These are phyloP conservation scores for Clarireedia paspali DNA, from an alignment of 2,329 filamentous ascomycete species.

Conservation along the genomic window DNA sequence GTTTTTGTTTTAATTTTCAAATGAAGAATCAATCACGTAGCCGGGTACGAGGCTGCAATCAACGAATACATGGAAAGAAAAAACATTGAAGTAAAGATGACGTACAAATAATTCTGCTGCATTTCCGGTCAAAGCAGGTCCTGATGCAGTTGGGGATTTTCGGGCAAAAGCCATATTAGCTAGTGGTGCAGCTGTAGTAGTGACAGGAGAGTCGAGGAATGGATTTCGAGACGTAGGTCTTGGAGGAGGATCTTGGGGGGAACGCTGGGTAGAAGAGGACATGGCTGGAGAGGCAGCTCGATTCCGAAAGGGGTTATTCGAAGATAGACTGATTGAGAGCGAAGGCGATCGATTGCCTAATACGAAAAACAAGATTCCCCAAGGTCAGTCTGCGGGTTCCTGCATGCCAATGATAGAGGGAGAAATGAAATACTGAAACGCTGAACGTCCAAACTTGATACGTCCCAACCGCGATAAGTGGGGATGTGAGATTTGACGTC, in stretches of 20 bases:
- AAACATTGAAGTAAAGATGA: slow-evolving; percentile 25
- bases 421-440: slow-evolving; percentile 22
- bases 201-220: slow-evolving; percentile 53
- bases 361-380: slow-evolving; percentile 20
- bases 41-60: not conserved
- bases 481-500: slow-evolving; percentile 17
- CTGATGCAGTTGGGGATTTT: slow-evolving; percentile 33
- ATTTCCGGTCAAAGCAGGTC: slow-evolving; percentile 37
- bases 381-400: slow-evolving; percentile 23
- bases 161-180: slow-evolving; percentile 41
- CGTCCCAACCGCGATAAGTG: slow-evolving; percentile 23
- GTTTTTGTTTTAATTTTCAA: not conserved
- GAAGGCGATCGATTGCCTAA: slow-evolving; percentile 35
- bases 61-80: not conserved
- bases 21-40: not conserved
- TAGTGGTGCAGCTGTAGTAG: slow-evolving; percentile 28
- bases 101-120: slow-evolving; percentile 73
- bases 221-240: slow-evolving; percentile 67
- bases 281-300: slow-evolving; percentile 54
- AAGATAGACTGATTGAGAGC: slow-evolving; percentile 56
- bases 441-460: slow-evolving; percentile 26
- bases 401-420: slow-evolving; percentile 22
- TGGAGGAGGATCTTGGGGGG: slow-evolving; percentile 48
- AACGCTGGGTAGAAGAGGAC: slow-evolving; percentile 36
- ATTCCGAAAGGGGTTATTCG: slow-evolving; percentile 77